Conservation (phyloP, 179 eudicot species). For the Vitellaria paradoxa region DNA sequence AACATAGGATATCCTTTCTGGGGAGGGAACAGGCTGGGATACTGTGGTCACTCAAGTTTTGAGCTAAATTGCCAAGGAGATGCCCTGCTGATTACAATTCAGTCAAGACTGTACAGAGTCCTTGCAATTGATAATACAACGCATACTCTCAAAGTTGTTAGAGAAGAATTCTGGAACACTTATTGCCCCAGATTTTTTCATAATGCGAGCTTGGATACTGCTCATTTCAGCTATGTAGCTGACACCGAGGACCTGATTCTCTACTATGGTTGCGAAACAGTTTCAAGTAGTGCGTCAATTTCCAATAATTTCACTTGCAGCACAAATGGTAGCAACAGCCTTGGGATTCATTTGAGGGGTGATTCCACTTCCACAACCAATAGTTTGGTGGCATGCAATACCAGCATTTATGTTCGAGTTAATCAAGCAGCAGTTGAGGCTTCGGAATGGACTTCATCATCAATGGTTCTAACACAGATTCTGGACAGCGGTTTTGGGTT, state of each 20-base stretch:
- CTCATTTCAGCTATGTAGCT: constrained; percentile 18
- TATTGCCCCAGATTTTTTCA: constrained; percentile 16
- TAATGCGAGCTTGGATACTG: constrained; percentile 31
- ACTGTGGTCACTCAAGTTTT: constrained; percentile 50
- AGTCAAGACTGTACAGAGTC: constrained; percentile 22
- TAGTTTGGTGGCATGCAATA: background rate
- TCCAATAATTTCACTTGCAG: constrained; percentile 11
- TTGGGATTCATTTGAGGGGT: background rate
- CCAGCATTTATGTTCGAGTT: constrained; percentile 20
- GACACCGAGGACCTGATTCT: constrained; percentile 30
- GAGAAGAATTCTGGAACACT: constrained; percentile 24
- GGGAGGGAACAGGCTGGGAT: constrained; percentile 29
- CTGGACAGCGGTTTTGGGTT: constrained; percentile 36
- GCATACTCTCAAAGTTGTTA: constrained; percentile 23
- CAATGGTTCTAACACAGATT: background rate
- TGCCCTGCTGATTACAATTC: background rate
- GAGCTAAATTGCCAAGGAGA: constrained; percentile 31
- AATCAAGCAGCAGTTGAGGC: background rate
- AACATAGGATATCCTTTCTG: constrained; percentile 39
- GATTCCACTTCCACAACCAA: background rate
- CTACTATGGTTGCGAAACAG: constrained; percentile 27
- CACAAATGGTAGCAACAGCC: background rate
- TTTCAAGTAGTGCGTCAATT: background rate
- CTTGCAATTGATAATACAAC: constrained; percentile 10
- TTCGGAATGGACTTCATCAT: background rate